A percentile compares a stretch with the other conserved stretches of the same genome.
These are phyloP conservation scores for Glycine latifolia DNA, from an alignment of 306 rosid species.

Conservation along the genomic window DNA sequence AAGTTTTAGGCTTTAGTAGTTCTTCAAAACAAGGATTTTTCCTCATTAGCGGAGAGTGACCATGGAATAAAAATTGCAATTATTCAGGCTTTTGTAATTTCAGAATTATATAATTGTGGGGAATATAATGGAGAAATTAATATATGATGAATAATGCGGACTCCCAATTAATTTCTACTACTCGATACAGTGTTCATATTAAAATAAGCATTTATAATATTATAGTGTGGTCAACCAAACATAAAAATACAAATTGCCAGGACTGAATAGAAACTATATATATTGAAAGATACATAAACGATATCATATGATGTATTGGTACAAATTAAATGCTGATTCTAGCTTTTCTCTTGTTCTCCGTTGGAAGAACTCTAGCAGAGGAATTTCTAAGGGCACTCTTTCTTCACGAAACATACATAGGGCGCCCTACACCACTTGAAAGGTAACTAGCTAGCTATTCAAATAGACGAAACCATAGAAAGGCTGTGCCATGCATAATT, in stretches of 20 bases:
- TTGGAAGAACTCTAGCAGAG: constrained; percentile 8
- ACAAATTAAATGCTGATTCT: neutral
- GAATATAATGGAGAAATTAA: neutral
- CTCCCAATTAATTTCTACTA: no score
- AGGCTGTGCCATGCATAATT: no score
- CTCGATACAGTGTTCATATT: neutral
- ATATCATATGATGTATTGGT: neutral
- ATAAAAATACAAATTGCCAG: neutral
- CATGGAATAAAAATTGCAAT: neutral
- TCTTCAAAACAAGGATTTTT: no score
- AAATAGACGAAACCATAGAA: neutral
- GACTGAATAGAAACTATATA: constrained; percentile 6
- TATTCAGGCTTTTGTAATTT: neutral
- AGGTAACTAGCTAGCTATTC: no score
- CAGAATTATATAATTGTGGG: neutral
- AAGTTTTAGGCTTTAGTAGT: no score
- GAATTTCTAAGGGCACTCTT: constrained; percentile 30
- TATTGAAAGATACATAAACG: neutral
- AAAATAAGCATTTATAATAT: neutral
- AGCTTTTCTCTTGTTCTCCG: neutral
- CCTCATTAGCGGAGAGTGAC: no score
- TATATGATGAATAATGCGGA: neutral
- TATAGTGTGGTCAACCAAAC: constrained; percentile 3
- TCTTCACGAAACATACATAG: neutral
- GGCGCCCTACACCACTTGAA: neutral